Conservation (phyloP, 257 asterid species). For the Capsicum baccatum region DNA sequence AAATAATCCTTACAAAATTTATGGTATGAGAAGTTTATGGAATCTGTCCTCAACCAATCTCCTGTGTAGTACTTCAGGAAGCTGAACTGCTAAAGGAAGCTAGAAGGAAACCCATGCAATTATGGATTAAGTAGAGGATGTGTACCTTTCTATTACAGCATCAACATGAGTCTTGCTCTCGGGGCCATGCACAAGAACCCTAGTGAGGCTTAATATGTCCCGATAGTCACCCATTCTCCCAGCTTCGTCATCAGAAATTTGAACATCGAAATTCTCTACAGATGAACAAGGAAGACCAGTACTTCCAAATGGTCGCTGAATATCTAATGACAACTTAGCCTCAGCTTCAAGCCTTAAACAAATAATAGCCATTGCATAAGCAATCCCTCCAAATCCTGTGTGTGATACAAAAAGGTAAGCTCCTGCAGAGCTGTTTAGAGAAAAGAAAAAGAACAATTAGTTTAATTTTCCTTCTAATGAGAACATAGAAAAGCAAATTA, state of each 20-base stretch:
- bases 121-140: slow-evolving; percentile 5
- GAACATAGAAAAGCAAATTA: background rate
- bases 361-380: slow-evolving; percentile 95
- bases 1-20: background rate
- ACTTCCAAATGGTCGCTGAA: slow-evolving; percentile 45
- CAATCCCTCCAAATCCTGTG: slow-evolving; percentile 98
- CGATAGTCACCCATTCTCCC: slow-evolving; percentile 81
- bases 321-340: slow-evolving; percentile 46
- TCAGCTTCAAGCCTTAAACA: slow-evolving; percentile 83
- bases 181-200: slow-evolving; percentile 95
- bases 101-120: slow-evolving; percentile 3
- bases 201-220: slow-evolving; percentile 89
- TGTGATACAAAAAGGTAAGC: slow-evolving; percentile 95
- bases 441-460: slow-evolving; percentile 31
- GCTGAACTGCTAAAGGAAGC: slow-evolving; percentile 22
- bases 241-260: slow-evolving; percentile 67
- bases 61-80: background rate
- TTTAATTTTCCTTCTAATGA: slow-evolving; percentile 38
- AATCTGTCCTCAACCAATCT: slow-evolving; percentile 19
- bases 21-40: background rate
- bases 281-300: slow-evolving; percentile 45
- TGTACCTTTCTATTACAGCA: slow-evolving; percentile 73
- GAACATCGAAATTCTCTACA: slow-evolving; percentile 37
- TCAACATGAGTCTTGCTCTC: slow-evolving; percentile 96
- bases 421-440: slow-evolving; percentile 74